Evolutionary conservation across 495 filamentous ascomycete genomes (phyloP).

Genomic region (Penicillium taxi): DNA sequence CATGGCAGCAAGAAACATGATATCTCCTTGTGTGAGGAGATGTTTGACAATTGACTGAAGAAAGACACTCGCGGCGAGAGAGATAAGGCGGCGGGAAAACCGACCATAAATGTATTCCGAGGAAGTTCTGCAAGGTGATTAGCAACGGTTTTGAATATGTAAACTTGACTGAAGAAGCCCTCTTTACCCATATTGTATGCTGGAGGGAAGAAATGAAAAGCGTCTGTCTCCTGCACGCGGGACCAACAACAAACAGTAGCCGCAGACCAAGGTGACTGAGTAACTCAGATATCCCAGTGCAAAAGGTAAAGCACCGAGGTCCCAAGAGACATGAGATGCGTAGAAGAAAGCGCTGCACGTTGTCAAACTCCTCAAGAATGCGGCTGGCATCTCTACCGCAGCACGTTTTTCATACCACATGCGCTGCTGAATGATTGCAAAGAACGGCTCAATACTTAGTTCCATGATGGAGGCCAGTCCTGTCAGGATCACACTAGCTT

Average conservation of each 20-base stretch:
- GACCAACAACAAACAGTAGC: constrained; percentile 53
- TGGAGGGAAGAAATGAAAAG: constrained; percentile 50
- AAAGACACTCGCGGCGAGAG: constrained; percentile 68
- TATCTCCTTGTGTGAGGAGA: constrained; percentile 87
- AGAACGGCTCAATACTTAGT: constrained; percentile 74
- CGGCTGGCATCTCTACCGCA: constrained; percentile 68
- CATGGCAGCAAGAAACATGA: constrained; percentile 70
- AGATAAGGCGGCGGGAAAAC: constrained; percentile 58
- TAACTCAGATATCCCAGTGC: constrained; percentile 81
- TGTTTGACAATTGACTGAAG: constrained; percentile 87
- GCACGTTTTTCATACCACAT: constrained; percentile 74
- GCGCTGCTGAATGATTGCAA: constrained; percentile 71
- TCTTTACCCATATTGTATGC: constrained; percentile 39
- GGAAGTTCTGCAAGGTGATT: not conserved
- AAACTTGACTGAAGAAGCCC: not conserved
- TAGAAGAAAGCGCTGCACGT: constrained; percentile 60
- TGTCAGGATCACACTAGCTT: constrained; percentile 57
- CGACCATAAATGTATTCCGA: constrained; percentile 46
- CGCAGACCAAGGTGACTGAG: constrained; percentile 53
- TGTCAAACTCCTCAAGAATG: constrained; percentile 62
- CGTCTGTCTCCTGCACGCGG: constrained; percentile 33
- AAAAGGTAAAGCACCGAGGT: constrained; percentile 77
- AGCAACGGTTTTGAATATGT: not conserved
- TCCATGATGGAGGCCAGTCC: constrained; percentile 70
- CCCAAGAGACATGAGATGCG: constrained; percentile 36